Conservation (phyloP, 495 filamentous ascomycete species). For the Sordaria brevicollis region DNA sequence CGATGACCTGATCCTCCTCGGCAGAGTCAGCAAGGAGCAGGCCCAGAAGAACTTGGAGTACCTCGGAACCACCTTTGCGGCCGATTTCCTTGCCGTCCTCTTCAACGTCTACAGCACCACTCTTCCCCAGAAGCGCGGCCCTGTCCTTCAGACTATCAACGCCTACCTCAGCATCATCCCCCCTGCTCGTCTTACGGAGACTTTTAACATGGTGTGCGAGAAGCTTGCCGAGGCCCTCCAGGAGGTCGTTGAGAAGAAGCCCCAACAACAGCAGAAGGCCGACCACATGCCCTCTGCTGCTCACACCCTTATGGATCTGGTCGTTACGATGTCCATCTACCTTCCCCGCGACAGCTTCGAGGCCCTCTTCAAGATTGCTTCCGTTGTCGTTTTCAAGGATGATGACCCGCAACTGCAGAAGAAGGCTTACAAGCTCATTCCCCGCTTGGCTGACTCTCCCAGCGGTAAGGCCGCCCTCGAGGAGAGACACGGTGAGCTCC, state of each 20-base stretch:
- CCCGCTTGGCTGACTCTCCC: constrained; percentile 72
- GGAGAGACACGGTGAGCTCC: constrained; percentile 64
- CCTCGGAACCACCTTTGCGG: constrained; percentile 58
- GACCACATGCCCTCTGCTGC: constrained; percentile 81
- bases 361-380: constrained; percentile 71
- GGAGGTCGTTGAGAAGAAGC: constrained; percentile 46
- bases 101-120: constrained; percentile 98
- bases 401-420: constrained; percentile 94
- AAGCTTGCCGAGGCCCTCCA: constrained; percentile 71
- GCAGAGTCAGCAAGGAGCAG: constrained; percentile 59
- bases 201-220: constrained; percentile 71
- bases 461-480: constrained; percentile 58
- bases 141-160: constrained; percentile 87
- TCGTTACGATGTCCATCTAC: constrained; percentile 91
- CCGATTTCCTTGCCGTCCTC: constrained; percentile 83
- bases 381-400: constrained; percentile 62
- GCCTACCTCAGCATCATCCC: constrained; percentile 82
- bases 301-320: constrained; percentile 90
- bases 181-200: constrained; percentile 64
- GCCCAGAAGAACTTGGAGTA: constrained; percentile 71
- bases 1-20: constrained; percentile 59
- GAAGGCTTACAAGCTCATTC: constrained; percentile 97
- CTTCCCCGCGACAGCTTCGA: constrained; percentile 74
- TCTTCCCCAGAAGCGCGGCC: constrained; percentile 79
- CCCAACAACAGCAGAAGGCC: constrained; percentile 44